Percentiles rank a stretch among this genome's conserved stretches.
phyloP scores from a whole-genome alignment of 768 basidiomycete species.

The Lentinus tigrinus region DNA sequence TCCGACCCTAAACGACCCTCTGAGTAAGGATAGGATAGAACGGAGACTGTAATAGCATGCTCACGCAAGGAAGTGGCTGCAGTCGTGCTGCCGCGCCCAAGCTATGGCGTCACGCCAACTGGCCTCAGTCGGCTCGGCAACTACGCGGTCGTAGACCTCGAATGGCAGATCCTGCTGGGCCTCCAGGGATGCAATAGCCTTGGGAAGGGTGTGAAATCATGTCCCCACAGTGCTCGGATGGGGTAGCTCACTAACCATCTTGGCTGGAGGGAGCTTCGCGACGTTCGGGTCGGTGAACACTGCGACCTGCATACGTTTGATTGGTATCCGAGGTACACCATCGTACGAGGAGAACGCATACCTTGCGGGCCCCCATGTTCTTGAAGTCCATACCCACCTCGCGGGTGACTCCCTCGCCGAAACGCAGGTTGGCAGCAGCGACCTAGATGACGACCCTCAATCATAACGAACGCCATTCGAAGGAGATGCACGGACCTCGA shows the following conservation, averaged over 20 bases:
- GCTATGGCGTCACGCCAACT: conserved; percentile 87
- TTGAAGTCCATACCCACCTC: conserved; percentile 94
- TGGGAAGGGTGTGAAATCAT: neutral
- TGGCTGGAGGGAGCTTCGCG: conserved; percentile 78
- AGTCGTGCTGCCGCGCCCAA: conserved; percentile 84
- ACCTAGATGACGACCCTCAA: conserved; percentile 45
- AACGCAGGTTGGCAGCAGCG: conserved; percentile 83
- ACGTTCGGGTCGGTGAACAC: conserved; percentile 93
- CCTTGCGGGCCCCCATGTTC: conserved; percentile 90
- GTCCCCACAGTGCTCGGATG: neutral
- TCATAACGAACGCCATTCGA: neutral
- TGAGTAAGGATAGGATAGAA: conserved; percentile 3
- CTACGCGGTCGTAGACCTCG: conserved; percentile 77
- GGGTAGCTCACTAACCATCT: conserved; percentile 49
- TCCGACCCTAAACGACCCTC: conserved; percentile 57
- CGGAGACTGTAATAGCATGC: conserved; percentile 27
- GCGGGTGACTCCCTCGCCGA: conserved; percentile 85
- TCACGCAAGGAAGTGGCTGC: conserved; percentile 91
- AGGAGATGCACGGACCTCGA: conserved; percentile 53
- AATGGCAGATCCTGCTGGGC: conserved; percentile 74
- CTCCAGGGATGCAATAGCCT: conserved; percentile 82
- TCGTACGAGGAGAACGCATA: conserved; percentile 27
- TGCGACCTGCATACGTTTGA: conserved; percentile 59
- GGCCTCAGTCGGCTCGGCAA: conserved; percentile 89
- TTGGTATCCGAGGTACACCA: neutral